Conservation (phyloP, 2,329 filamentous ascomycete species). For the Pseudogymnoascus sp. region DNA sequence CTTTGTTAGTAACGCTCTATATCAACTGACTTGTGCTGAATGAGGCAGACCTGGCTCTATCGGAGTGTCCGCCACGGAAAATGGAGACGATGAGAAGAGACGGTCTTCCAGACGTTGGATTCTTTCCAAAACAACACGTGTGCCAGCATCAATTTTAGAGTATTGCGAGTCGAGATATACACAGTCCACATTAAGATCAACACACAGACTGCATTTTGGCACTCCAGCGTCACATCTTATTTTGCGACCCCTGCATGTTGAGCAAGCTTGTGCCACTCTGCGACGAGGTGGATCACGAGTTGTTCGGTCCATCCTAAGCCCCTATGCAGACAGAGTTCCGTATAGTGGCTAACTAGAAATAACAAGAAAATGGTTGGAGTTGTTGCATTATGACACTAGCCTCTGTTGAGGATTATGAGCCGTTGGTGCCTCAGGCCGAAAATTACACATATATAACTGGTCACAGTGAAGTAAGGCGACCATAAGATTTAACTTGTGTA, state of each 20-base stretch:
- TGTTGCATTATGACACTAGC: background rate
- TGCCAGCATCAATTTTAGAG: constrained; percentile 29
- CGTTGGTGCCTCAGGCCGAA: no score
- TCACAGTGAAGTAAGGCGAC: no score
- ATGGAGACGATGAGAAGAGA: constrained; percentile 18
- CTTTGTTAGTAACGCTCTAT: background rate
- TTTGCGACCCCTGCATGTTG: constrained; percentile 30
- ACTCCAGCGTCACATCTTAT: constrained; percentile 29
- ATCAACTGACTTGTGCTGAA: background rate
- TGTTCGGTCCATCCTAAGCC: background rate
- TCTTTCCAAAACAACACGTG: constrained; percentile 26
- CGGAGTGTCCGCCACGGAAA: background rate
- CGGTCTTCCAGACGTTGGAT: constrained; percentile 31
- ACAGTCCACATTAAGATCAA: constrained; percentile 28
- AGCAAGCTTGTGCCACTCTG: constrained; percentile 27
- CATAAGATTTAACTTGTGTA: no score
- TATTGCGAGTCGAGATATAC: constrained; percentile 29
- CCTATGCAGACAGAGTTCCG: background rate
- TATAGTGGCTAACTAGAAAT: background rate
- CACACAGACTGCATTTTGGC: constrained; percentile 28
- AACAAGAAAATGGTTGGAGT: background rate
- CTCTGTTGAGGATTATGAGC: no score
- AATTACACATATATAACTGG: no score
- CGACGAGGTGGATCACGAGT: constrained; percentile 16
- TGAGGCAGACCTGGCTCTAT: background rate